Conservation (phyloP, 1,284 basidiomycete species). For the Wallemia mellicola region DNA sequence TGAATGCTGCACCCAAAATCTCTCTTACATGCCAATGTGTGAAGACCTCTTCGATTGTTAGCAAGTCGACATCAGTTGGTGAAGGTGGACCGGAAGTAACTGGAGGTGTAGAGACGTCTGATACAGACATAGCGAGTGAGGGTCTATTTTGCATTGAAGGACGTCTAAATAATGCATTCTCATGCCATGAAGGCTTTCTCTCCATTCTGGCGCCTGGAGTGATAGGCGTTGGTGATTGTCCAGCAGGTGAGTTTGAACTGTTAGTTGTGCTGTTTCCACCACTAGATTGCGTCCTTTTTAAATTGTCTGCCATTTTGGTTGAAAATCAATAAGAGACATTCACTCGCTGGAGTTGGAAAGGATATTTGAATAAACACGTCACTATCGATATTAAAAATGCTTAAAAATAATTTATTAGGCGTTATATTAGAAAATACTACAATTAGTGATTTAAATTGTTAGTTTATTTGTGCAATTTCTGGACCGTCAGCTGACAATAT, state of each 20-base stretch:
- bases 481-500: no score
- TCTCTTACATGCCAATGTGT: background rate
- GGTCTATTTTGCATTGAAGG: background rate
- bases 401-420: no score
- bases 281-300: background rate
- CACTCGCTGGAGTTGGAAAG: background rate
- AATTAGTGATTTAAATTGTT: no score
- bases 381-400: no score
- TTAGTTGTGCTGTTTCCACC: background rate
- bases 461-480: no score
- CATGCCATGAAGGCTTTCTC: background rate
- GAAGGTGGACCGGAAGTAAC: background rate
- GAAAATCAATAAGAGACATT: background rate
- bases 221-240: background rate
- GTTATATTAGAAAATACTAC: no score
- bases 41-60: constrained; percentile 1
- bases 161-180: background rate
- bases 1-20: background rate
- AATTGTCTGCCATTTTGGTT: background rate
- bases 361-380: background rate
- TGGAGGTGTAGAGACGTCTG: background rate
- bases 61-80: background rate
- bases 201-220: background rate
- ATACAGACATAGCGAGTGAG: background rate
- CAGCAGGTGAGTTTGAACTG: background rate